phyloP scores from a whole-genome alignment of 192 early-diverging fungal species.

The Coemansia asiatica region DNA sequence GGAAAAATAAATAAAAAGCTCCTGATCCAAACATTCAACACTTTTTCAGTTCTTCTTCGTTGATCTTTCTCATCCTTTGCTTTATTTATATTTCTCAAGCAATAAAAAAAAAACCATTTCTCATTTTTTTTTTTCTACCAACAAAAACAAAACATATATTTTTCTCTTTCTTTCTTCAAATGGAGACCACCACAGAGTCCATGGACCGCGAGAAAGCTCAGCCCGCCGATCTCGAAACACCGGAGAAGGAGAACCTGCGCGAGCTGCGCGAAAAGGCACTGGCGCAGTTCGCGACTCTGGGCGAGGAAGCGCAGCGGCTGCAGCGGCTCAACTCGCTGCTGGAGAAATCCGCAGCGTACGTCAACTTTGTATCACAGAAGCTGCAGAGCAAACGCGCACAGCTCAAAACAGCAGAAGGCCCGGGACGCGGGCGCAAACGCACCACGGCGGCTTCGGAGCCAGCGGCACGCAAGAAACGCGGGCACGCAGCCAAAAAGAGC shows the following conservation, averaged over 20 bases:
- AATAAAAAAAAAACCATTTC: no score
- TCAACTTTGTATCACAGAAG: conserved; percentile 72
- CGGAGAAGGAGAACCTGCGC: conserved; percentile 23
- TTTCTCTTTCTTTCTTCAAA: not conserved
- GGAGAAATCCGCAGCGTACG: conserved; percentile 79
- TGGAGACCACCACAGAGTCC: no score
- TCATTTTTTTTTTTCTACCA: no score
- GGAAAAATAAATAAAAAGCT: no score
- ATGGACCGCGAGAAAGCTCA: no score
- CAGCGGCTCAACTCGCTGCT: conserved; percentile 78
- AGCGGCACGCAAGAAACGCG: conserved; percentile 12
- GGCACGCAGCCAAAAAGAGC: conserved; percentile 1
- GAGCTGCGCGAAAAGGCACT: conserved; percentile 60
- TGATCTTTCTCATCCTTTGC: no score
- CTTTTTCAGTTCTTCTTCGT: no score
- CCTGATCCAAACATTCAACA: no score
- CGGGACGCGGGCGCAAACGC: not conserved
- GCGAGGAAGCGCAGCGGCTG: conserved; percentile 62
- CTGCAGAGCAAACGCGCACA: conserved; percentile 75
- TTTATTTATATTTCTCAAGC: no score
- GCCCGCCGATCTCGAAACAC: not conserved
- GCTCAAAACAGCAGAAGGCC: conserved; percentile 12
- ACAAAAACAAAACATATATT: no score
- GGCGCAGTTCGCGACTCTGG: conserved; percentile 60
- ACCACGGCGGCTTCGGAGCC: not conserved